Evolutionary conservation across 2,329 filamentous ascomycete genomes (phyloP).

Genomic region (Fusarium udum): DNA sequence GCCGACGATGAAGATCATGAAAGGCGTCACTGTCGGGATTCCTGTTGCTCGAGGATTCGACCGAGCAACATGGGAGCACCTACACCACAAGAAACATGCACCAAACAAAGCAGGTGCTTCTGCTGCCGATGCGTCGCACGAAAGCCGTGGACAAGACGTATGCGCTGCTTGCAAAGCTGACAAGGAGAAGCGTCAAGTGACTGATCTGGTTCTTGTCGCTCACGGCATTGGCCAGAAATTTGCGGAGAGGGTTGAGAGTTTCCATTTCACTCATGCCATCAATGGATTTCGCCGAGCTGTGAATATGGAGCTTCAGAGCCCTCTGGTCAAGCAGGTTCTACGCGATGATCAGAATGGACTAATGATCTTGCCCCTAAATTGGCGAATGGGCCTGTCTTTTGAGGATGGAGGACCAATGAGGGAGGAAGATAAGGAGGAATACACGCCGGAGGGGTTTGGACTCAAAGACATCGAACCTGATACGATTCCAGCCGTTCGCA

Average conservation of each 20-base stretch:
- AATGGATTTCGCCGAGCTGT: constrained; percentile 88
- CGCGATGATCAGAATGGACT: constrained; percentile 84
- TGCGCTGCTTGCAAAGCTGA: constrained; percentile 72
- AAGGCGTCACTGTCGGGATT: constrained; percentile 82
- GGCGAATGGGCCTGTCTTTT: constrained; percentile 87
- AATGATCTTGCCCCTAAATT: constrained; percentile 95
- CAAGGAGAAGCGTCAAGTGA: constrained; percentile 74
- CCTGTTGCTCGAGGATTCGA: constrained; percentile 92
- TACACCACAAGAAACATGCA: constrained; percentile 64
- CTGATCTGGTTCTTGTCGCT: constrained; percentile 88
- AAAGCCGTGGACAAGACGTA: constrained; percentile 42
- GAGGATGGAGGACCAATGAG: constrained; percentile 77
- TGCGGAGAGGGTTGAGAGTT: constrained; percentile 93
- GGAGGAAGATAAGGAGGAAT: constrained; percentile 61
- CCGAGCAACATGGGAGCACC: constrained; percentile 75
- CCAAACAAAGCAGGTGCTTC: constrained; percentile 43
- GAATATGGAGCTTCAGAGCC: constrained; percentile 82
- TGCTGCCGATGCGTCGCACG: constrained; percentile 43
- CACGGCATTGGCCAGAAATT: constrained; percentile 98
- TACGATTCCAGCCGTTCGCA: constrained; percentile 90
- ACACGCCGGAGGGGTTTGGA: constrained; percentile 66
- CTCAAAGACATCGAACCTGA: constrained; percentile 92
- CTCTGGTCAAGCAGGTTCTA: constrained; percentile 78
- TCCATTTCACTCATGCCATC: constrained; percentile 96
- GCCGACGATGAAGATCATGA: constrained; percentile 85